phyloP scores from a whole-genome alignment of 306 rosid species.

The Luffa aegyptiaca region DNA sequence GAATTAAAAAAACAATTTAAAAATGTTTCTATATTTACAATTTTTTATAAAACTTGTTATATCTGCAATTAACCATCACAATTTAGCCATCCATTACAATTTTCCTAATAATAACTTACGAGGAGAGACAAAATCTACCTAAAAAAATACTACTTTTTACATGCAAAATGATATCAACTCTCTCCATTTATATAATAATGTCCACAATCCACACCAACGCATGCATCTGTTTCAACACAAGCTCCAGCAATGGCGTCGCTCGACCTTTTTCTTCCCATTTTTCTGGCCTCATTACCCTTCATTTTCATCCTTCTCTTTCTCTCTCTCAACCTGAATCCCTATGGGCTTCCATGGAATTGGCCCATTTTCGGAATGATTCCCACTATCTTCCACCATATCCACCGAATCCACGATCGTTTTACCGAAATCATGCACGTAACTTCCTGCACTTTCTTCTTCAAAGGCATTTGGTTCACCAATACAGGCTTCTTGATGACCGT shows the following conservation, averaged over 20 bases:
- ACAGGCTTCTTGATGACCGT: slow-evolving; percentile 9
- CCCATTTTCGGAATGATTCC: slow-evolving; percentile 4
- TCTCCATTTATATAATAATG: no score
- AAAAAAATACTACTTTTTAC: no score
- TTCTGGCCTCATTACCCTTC: neutral
- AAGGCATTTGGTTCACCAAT: slow-evolving; percentile 23
- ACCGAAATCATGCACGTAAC: neutral
- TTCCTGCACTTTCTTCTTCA: neutral
- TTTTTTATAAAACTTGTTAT: no score
- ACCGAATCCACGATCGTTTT: neutral
- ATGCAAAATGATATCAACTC: no score
- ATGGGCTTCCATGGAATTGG: slow-evolving; percentile 5
- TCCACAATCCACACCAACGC: no score
- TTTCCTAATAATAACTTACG: no score
- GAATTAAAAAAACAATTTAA: no score
- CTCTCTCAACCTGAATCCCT: neutral
- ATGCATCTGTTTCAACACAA: no score
- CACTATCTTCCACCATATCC: neutral
- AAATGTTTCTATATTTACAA: no score
- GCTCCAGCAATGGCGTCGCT: neutral
- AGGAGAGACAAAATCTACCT: no score
- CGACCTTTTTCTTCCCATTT: neutral
- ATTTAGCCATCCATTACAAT: no score
- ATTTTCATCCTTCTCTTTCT: neutral
- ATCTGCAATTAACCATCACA: no score